A percentile compares a stretch with the other conserved stretches of the same genome.
Conservation (phyloP, 2,329 filamentous ascomycete species). For the Seiridium unicorne region DNA sequence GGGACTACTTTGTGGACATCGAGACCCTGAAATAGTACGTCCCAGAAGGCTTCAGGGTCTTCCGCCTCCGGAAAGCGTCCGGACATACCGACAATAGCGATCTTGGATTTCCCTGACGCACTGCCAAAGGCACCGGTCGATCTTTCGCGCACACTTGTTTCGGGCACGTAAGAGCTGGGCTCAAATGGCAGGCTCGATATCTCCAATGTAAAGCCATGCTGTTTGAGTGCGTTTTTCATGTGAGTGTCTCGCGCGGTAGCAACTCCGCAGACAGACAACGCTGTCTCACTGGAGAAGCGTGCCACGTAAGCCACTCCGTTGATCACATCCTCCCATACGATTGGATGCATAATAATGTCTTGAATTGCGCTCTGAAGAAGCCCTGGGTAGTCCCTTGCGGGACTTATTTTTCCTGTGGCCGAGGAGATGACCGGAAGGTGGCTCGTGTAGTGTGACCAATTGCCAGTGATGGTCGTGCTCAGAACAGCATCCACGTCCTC, state of each 20-base stretch:
- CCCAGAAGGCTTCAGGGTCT: conserved; percentile 22
- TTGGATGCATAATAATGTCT: conserved; percentile 37
- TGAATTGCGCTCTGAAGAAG: conserved; percentile 15
- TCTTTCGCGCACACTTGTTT: too few species aligned
- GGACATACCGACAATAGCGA: conserved; percentile 22
- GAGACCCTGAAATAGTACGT: conserved; percentile 18
- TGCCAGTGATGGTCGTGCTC: neutral
- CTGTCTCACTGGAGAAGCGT: too few species aligned
- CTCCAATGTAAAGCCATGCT: conserved; percentile 8
- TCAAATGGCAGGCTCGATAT: neutral
- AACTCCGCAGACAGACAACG: too few species aligned
- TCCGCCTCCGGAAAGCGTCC: conserved; percentile 17
- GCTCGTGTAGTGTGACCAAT: neutral
- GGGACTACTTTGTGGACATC: conserved; percentile 22
- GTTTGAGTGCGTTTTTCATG: conserved; percentile 11
- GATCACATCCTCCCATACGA: conserved; percentile 33
- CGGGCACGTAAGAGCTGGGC: too few species aligned
- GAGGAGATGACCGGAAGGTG: conserved; percentile 15
- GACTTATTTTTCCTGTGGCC: neutral
- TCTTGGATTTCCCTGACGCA: conserved; percentile 14
- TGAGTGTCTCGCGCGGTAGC: conserved; percentile 18
- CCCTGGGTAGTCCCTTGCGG: conserved; percentile 6
- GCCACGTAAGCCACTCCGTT: conserved; percentile 46
- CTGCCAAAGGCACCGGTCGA: too few species aligned
- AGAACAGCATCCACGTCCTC: conserved; percentile 18